Conservation (phyloP, 2,329 filamentous ascomycete species). For the Metarhizium anisopliae region DNA sequence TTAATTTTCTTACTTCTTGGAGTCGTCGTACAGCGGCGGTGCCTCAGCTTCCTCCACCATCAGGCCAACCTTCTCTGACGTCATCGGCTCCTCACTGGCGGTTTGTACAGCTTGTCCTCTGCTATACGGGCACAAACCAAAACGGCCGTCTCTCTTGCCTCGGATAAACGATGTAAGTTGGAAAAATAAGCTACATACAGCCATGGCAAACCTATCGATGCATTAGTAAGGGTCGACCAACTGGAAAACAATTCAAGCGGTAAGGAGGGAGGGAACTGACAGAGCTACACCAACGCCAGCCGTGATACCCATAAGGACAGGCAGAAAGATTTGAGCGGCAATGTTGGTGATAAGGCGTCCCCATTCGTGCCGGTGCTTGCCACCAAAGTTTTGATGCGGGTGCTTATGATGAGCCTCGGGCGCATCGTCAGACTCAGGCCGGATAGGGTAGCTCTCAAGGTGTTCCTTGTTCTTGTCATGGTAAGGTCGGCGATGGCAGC, state of each 20-base stretch:
- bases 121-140: slow-evolving; percentile 7
- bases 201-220: slow-evolving; percentile 47
- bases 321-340: slow-evolving; percentile 54
- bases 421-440: slow-evolving; percentile 2
- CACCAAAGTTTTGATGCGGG: slow-evolving; percentile 8
- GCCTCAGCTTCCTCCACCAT: slow-evolving; percentile 29
- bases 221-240: slow-evolving; percentile 16
- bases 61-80: slow-evolving; percentile 42
- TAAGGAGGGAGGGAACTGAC: slow-evolving; percentile 28
- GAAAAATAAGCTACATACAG: slow-evolving; percentile 50
- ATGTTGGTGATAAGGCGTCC: slow-evolving; percentile 44
- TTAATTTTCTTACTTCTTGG: slow-evolving; percentile 12
- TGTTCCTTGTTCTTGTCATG: slow-evolving; percentile 9
- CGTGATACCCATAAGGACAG: slow-evolving; percentile 58
- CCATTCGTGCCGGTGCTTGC: slow-evolving; percentile 22
- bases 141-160: slow-evolving; percentile 8
- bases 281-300: slow-evolving; percentile 60
- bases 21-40: slow-evolving; percentile 17
- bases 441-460: slow-evolving; percentile 4
- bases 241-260: neutral
- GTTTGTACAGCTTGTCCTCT: neutral
- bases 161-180: slow-evolving; percentile 46
- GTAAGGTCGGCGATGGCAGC: slow-evolving; percentile 15
- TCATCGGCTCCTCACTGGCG: slow-evolving; percentile 5
- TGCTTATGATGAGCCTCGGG: slow-evolving; percentile 8